Evolutionary conservation across 192 early-diverging fungal species (phyloP), one percentile per base, ranked within the genome.

Genomic region (Mortierella claussenii): DNA sequence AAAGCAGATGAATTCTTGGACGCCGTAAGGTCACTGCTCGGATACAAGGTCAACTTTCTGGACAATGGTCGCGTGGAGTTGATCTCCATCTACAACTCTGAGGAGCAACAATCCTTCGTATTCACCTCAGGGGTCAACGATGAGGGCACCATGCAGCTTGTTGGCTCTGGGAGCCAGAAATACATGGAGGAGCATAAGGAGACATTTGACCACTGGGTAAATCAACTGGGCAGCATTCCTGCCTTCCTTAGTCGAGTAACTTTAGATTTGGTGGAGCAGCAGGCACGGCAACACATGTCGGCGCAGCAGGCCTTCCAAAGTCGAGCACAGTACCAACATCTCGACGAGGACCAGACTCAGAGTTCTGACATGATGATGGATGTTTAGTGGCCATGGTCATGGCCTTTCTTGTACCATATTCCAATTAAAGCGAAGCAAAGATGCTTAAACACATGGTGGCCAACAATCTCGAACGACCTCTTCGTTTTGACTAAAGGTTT

Each of bases 191-290:
- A 86, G 18, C 69, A 90, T 36, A 55, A 76, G 36, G 83, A 81
- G 54, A 70, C 87, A 55, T 87, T 88, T 28, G 64, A 87, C 31
- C 87, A 83, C 65, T 94, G 89, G 81, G 80, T 97, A 9, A 81
- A 85, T 30, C 84, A 93, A 64, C 69, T 84, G 11, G 87, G 88
- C 27, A 89, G 88, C 51, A 93, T 95, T 55, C 95, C 95, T 15
- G 92, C 88, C 12, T 94, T 95, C 79, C 65, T 97, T 76, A 93
- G 93, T 27, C 81, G 83, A 21, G 83, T 91, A 3, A 93, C 93
- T 2, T 59, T 94, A 60, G 81, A 88, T 55, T 76, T 90, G 50
- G 88, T 89, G 62, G 90, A 89, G 49, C 34, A 79, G 52, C 71
- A 76, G 24, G 49, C 67, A n/a, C 67, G 46, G n/a, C 46, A 68